Evolutionary conservation across 495 filamentous ascomycete genomes (phyloP), one percentile per base, ranked within the genome.

Genomic region (Xylaria curta): DNA sequence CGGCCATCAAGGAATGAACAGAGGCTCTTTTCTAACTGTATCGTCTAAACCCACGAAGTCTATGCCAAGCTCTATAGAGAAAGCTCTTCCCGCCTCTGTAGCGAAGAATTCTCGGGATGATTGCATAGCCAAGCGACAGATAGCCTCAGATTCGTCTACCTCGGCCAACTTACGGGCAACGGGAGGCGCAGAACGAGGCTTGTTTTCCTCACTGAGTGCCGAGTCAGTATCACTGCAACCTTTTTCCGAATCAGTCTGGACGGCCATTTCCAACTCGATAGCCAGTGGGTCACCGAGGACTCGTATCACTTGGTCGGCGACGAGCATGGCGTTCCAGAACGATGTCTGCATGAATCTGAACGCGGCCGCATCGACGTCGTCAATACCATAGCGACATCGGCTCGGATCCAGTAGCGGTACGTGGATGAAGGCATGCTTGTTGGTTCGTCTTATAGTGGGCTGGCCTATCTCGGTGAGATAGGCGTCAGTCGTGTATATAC

Each of bases 261-360:
- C 12, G 26, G 10, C 24, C 21, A 31, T 66, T 33, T 40, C 64
- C 17, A 6, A 9, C 40, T 53, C n/a, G 10, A 67, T 56, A 46
- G 31, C 28, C 26, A 24, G n/a, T 21, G 28, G 0, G 19, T 26
- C n/a, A 21, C 56, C 64, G 9, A 67, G 47, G 47, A 38, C 31
- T 13, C 28, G 47, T 47, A 67, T 67, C 13, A 28, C 12, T 31
- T 13, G 21, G 21, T 54, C 64, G 7, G 46, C 64, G 17, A 67
- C 10, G 17, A 67, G n/a, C 64, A 67, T 67, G 4, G 64, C 47
- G 31, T 56, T 67, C 64, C 64, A 53, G 47, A 67, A 67, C n/a
- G 64, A 67, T 4, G 64, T 42, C 47, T 67, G 64, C 64, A 54
- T 67, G 19, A 67, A 56, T n/a, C 26, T 36, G 1, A 15, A 31